phyloP scores from a whole-genome alignment of 1,139 yeast genomes.

The Saccharomyces uvarum region DNA sequence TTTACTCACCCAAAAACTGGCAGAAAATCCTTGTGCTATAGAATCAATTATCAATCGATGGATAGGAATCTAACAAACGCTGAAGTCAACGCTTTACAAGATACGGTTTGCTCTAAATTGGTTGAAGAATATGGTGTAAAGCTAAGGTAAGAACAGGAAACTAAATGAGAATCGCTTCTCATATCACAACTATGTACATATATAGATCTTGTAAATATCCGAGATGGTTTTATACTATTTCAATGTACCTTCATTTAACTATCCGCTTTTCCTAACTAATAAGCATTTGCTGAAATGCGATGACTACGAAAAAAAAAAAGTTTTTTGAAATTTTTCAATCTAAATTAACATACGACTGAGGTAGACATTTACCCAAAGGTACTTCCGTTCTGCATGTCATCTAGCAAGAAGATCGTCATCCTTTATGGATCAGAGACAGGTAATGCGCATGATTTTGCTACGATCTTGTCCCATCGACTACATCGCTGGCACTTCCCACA shows the following conservation, averaged over 20 bases:
- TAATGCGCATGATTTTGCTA: slow-evolving; percentile 80
- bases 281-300: slow-evolving; percentile 48
- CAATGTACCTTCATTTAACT: slow-evolving; percentile 37
- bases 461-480: slow-evolving; percentile 49
- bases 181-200: not conserved
- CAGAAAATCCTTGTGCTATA: slow-evolving; percentile 71
- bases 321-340: not conserved
- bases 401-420: slow-evolving; percentile 40
- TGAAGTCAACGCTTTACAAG: slow-evolving; percentile 69
- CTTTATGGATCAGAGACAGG: slow-evolving; percentile 93
- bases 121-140: slow-evolving; percentile 48
- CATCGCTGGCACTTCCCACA: slow-evolving; percentile 51
- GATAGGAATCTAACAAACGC: slow-evolving; percentile 79
- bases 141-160: slow-evolving; percentile 40
- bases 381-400: not conserved
- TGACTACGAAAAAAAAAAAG: slow-evolving; percentile 11
- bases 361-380: not conserved
- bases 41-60: slow-evolving; percentile 92
- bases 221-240: not conserved
- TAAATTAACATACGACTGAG: not conserved
- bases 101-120: slow-evolving; percentile 51
- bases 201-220: slow-evolving; percentile 7
- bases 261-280: slow-evolving; percentile 54
- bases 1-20: slow-evolving; percentile 80
- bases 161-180: not conserved